Evolutionary conservation across 306 rosid genomes (phyloP).

Genomic region (Carpinus viminea): DNA sequence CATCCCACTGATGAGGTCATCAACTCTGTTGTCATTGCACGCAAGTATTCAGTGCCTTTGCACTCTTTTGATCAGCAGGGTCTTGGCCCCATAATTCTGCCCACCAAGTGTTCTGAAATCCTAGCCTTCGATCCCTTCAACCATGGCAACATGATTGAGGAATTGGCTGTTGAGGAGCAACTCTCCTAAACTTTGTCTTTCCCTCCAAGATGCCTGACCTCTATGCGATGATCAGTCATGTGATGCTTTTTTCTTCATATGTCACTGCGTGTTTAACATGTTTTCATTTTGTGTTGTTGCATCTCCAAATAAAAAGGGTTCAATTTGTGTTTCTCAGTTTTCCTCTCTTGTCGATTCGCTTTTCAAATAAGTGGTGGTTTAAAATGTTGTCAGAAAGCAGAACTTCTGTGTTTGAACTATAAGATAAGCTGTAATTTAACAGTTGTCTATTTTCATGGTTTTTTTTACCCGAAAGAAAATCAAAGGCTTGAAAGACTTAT

Average conservation of each 20-base stretch:
- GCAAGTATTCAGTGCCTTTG: slow-evolving; percentile 27
- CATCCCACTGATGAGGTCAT: slow-evolving; percentile 84
- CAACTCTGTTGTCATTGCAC: slow-evolving; percentile 73
- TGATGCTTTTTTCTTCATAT: not conserved
- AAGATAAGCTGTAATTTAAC: too few relatives aligned
- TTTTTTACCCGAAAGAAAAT: not conserved
- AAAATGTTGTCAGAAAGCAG: too few relatives aligned
- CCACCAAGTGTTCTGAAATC: slow-evolving; percentile 63
- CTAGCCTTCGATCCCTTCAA: slow-evolving; percentile 60
- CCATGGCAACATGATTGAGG: slow-evolving; percentile 65
- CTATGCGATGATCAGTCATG: not conserved
- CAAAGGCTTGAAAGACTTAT: not conserved
- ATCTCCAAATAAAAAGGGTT: not conserved
- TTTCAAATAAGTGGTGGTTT: too few relatives aligned
- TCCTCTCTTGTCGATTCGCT: too few relatives aligned
- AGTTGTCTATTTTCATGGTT: not conserved
- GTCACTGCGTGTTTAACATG: slow-evolving; percentile 12
- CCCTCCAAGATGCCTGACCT: not conserved
- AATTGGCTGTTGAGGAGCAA: slow-evolving; percentile 53
- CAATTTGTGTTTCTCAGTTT: too few relatives aligned
- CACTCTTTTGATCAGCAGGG: slow-evolving; percentile 36
- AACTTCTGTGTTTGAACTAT: too few relatives aligned
- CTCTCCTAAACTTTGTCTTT: slow-evolving; percentile 23
- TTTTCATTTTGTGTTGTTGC: slow-evolving; percentile 8
- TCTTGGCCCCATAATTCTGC: slow-evolving; percentile 37